Percentiles rank a stretch among this genome's conserved stretches.
These are phyloP conservation scores for Chlamydomonas sp. DNA, from an alignment of 139 green algal genomes.

Conservation along the genomic window DNA sequence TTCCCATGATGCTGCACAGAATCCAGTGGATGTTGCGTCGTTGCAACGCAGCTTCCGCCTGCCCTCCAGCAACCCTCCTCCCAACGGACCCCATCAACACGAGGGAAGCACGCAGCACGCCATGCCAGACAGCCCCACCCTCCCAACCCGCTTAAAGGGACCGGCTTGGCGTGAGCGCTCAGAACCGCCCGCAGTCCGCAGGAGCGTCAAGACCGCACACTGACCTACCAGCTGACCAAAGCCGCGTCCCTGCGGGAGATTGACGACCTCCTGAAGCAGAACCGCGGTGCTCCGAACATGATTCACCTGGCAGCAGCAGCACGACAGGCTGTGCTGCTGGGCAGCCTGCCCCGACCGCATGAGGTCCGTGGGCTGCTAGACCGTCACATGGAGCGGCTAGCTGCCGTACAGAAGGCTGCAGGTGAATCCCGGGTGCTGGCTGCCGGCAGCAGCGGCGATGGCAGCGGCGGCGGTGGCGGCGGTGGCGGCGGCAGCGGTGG, in stretches of 20 bases:
- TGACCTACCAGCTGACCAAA: conserved; percentile 16
- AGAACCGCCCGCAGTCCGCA: too few species aligned
- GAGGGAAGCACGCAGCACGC: too few species aligned
- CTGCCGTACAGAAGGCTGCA: neutral
- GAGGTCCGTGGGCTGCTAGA: conserved; percentile 3
- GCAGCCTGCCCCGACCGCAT: neutral
- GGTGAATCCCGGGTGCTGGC: neutral
- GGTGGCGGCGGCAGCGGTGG: neutral
- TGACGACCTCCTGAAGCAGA: neutral
- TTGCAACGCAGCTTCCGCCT: too few species aligned
- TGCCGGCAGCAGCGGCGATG: neutral
- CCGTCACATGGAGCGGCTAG: neutral
- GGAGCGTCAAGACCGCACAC: neutral
- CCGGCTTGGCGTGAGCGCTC: neutral
- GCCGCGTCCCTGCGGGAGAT: neutral
- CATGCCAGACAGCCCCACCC: too few species aligned
- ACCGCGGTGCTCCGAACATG: neutral
- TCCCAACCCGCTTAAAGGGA: neutral
- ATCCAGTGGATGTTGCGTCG: too few species aligned
- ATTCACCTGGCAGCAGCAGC: conserved; percentile 30
- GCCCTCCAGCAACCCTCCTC: too few species aligned
- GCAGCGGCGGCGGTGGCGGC: neutral
- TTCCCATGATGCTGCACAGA: too few species aligned
- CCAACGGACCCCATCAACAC: too few species aligned
- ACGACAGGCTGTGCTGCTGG: conserved; percentile 28